Evolutionary conservation across 139 green algal genomes (phyloP).

Genomic region (Pleodorina starrii): DNA sequence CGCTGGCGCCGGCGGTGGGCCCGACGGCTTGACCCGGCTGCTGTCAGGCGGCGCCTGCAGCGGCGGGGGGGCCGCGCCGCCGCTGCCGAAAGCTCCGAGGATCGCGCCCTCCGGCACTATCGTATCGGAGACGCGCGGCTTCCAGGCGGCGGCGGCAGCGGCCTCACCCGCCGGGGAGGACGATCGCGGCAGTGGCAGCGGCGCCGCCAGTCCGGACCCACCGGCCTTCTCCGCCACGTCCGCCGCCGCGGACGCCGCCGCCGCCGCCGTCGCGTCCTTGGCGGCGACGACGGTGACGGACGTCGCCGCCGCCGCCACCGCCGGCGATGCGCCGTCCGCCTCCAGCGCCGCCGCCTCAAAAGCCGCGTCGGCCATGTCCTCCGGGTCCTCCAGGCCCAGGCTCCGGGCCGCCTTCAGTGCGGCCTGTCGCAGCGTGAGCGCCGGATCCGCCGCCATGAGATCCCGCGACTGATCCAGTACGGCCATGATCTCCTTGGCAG

Average conservation of each 20-base stretch:
- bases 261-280: neutral
- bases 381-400: conserved; percentile 37
- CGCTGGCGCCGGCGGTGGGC: no score
- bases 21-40: neutral
- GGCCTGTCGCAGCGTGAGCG: no score
- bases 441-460: no score
- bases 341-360: neutral
- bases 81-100: neutral
- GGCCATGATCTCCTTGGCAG: no score
- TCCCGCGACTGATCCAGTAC: no score
- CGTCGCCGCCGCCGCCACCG: neutral
- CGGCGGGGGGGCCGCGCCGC: neutral
- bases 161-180: neutral
- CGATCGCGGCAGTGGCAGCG: no score
- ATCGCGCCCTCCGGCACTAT: neutral
- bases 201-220: neutral
- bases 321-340: neutral
- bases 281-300: neutral
- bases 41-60: neutral
- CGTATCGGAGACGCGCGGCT: neutral
- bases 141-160: neutral
- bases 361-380: neutral
- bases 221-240: no score
- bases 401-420: conserved; percentile 12
- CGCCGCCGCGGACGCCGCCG: neutral